Conservation (phyloP, 2,329 filamentous ascomycete species). For the Saccharata proteae region DNA sequence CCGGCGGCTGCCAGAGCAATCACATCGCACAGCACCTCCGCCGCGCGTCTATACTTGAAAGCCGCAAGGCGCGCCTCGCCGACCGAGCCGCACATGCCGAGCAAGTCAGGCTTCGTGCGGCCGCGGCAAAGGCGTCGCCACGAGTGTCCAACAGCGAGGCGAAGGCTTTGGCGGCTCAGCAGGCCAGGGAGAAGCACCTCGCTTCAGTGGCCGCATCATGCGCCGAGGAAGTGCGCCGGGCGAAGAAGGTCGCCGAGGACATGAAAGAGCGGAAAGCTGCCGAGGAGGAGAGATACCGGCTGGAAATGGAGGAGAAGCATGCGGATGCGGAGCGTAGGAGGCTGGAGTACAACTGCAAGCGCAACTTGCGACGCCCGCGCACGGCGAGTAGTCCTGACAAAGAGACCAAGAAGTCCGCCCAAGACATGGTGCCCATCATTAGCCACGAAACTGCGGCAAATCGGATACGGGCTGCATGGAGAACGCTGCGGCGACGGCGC, state of each 20-base stretch:
- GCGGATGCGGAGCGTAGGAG: conserved; percentile 65
- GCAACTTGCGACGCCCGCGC: conserved; percentile 45
- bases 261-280: conserved; percentile 72
- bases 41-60: conserved; percentile 68
- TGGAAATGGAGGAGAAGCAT: conserved; percentile 69
- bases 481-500: conserved; percentile 43
- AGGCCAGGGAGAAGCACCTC: conserved; percentile 67
- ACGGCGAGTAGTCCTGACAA: conserved; percentile 41
- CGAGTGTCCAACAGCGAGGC: conserved; percentile 60
- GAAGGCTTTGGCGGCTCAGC: conserved; percentile 62
- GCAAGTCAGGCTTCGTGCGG: conserved; percentile 66
- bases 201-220: conserved; percentile 72
- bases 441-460: conserved; percentile 50
- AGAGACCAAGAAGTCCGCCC: conserved; percentile 21
- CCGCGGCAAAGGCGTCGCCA: conserved; percentile 58
- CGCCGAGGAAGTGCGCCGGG: conserved; percentile 70
- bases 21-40: conserved; percentile 68
- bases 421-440: conserved; percentile 24
- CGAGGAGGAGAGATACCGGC: conserved; percentile 55
- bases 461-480: conserved; percentile 61
- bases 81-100: conserved; percentile 73
- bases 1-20: conserved; percentile 54
- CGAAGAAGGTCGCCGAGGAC: conserved; percentile 69
- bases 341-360: conserved; percentile 40
- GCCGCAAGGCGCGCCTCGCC: conserved; percentile 65